Percentiles rank a stretch among this genome's conserved stretches.
These are phyloP conservation scores for Cryptococcus maquisensis DNA, from an alignment of 1,284 basidiomycete genomes.

Conservation along the genomic window DNA sequence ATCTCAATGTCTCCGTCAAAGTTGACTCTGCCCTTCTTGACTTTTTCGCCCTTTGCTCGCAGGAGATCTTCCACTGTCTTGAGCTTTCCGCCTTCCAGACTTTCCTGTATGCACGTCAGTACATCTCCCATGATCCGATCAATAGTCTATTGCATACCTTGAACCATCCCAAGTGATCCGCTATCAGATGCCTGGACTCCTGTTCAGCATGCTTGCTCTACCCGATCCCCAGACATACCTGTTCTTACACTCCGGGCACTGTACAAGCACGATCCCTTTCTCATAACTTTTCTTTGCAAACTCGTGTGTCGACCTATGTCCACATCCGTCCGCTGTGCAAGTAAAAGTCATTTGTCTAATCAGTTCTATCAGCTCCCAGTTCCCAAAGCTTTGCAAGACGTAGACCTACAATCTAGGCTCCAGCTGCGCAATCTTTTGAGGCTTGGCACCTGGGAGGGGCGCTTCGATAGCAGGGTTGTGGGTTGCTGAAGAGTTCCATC, in stretches of 20 bases:
- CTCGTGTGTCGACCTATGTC: constrained; percentile 78
- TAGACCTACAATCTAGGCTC: constrained; percentile 38
- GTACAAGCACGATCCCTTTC: constrained; percentile 82
- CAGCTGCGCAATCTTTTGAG: constrained; percentile 32
- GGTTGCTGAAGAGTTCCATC: constrained; percentile 10
- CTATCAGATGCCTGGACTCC: constrained; percentile 67
- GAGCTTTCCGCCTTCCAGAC: constrained; percentile 64
- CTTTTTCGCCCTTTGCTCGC: constrained; percentile 67
- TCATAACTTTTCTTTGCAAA: constrained; percentile 82
- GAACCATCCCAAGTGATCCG: constrained; percentile 92
- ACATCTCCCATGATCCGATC: not conserved
- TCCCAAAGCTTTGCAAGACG: not conserved
- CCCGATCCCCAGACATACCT: constrained; percentile 55
- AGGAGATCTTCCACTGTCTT: constrained; percentile 78
- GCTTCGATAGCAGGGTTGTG: constrained; percentile 20
- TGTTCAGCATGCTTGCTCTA: not conserved
- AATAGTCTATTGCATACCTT: constrained; percentile 23
- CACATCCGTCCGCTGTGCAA: constrained; percentile 74
- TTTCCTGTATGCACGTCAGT: constrained; percentile 41
- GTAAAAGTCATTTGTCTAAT: constrained; percentile 71
- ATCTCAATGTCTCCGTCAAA: constrained; percentile 52
- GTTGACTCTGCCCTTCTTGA: constrained; percentile 58
- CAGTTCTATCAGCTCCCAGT: not conserved
- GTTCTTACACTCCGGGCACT: constrained; percentile 88
- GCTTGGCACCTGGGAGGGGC: constrained; percentile 12